These are phyloP conservation scores for Chaetomiaceae sp. DNA, from an alignment of 2,329 filamentous ascomycete genomes.

Conservation along the genomic window DNA sequence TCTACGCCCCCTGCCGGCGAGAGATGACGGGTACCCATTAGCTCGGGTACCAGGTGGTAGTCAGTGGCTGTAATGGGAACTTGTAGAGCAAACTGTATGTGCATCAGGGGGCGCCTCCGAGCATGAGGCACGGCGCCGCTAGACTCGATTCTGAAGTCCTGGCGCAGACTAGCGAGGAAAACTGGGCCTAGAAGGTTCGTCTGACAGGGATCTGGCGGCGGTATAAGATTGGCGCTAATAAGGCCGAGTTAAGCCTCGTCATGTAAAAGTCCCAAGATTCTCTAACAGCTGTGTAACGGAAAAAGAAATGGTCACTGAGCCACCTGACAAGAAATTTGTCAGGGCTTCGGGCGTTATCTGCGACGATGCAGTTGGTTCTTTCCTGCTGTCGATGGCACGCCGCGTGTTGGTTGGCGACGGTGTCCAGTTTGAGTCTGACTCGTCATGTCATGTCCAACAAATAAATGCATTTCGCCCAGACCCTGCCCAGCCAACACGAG, in stretches of 20 bases:
- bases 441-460: neutral
- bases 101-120: neutral
- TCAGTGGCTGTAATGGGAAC: neutral
- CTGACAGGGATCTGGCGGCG: constrained; percentile 20
- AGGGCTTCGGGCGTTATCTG: no score
- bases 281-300: constrained; percentile 9
- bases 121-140: constrained; percentile 7
- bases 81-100: constrained; percentile 5
- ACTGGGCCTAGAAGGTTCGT: constrained; percentile 8
- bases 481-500: neutral
- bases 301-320: neutral
- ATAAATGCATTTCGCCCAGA: neutral
- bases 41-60: neutral
- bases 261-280: neutral
- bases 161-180: constrained; percentile 20
- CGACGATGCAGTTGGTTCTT: neutral
- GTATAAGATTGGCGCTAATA: constrained; percentile 20
- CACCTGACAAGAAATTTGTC: neutral
- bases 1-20: constrained; percentile 1
- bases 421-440: neutral
- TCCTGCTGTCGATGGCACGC: no score
- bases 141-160: constrained; percentile 17
- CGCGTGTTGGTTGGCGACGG: neutral
- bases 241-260: constrained; percentile 1
- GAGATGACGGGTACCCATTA: no score